Base-by-base conservation (phyloP, 371 early-diverging fungal species). In the Gilbertella persicaria region DNA sequence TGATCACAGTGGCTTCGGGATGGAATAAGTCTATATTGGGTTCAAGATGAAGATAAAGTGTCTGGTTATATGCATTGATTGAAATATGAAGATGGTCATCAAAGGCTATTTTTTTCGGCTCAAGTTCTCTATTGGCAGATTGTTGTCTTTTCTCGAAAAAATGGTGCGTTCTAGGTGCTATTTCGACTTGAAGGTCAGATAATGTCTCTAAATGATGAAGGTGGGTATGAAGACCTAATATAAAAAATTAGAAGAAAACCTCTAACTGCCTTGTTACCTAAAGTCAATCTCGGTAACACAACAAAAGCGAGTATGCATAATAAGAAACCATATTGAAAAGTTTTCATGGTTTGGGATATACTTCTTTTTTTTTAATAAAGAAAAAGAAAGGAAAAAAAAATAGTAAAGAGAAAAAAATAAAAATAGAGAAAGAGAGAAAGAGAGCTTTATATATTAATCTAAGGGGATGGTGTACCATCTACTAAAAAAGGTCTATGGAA, bases 11-110 rank as follows among this genome's bases (percentile, higher is more conserved):
- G 2, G 89, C 89, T 2, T 82, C 66, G 0, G 88, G 81, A 63
- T 92, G 93, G 39, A 93, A 65, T 30, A 94, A 57, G 37, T 89
- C 86, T 19, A 53, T 16, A 70, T 93, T 90, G 24, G 90, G 92
- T 55, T 79, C 80, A 12, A 94, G 76, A 46, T 88, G 66, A 42
- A 94, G 63, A 29, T 70, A 58, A 58, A 87, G 88, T 0, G 88
- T 57, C 14, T 52, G 49, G 16, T 60, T 57, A 36, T 53, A 66
- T 7, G 66, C 61, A n/a, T 41, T 43, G 3, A 60, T 20, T 3
- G 42, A 10, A 8, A 66, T 16, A 16, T 49, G 20, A 5, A 57
- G 6, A 2, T 19, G 50, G 42, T 58, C 59, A 29, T 59, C 50
- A 29, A 28, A 29, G 4, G 42, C 45, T 1, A 62, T 38, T 19